Evolutionary conservation across 257 asterid genomes (phyloP), one percentile per base, ranked within the genome.

Genomic region (Galeopsis tetrahit): DNA sequence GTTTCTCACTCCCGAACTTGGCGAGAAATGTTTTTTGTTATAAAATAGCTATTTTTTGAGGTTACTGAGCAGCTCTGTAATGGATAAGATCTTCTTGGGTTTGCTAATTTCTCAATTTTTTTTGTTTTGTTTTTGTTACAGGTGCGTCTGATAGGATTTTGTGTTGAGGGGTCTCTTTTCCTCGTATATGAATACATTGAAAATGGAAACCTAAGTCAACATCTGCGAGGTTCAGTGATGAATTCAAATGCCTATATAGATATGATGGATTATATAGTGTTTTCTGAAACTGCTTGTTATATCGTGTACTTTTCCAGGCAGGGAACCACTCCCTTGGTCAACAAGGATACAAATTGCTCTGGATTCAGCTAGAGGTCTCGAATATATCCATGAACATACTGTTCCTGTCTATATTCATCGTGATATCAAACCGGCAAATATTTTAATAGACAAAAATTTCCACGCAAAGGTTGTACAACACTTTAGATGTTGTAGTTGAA

Each of bases 291-390:
- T 63, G 33, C 57, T 72, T 58, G 46, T 56, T 52, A 34, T 67
- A 44, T 73, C 34, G 52, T 76, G 66, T 79, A 33, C 79, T 59
- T 79, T 69, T 80, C 66, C 83, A 91, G 98, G 74, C 52, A 84
- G 82, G 86, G 90, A 89, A 71, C 98, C 98, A 59, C 80, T 93
- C 70, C 70, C 96, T 48, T 93, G 98, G 98, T 51, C 96, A 78
- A 81, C 78, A 63, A 86, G 98, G 85, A 86, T 93, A 75, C 98
- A 93, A 80, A 93, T 93, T 71, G 97, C 98, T 42, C 89, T 91
- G 58, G 98, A 93, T 73, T 93, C 98, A 66, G 98, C 98, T 17
- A 88, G 98, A 82, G 98, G 98, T 68, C 96, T 93, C 38, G 98
- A 93, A 75, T 93, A 93, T 80, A 93, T 93, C 71, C 98, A 93